Base-by-base conservation (phyloP, 108 stramenopile species). In the Nitzschia inconspicua region DNA sequence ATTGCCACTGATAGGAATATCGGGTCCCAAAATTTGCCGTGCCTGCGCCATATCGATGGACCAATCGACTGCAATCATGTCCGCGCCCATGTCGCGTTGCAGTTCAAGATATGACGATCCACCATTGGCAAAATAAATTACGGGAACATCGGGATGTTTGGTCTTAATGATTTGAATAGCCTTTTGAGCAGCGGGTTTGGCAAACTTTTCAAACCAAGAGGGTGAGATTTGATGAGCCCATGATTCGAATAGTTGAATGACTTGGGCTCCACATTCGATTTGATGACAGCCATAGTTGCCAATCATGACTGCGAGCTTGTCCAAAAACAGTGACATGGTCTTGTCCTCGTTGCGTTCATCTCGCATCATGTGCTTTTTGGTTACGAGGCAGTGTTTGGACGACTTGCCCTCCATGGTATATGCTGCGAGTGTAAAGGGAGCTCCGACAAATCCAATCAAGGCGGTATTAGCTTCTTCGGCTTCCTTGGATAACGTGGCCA, bases 81-180 rank as follows among this genome's bases (percentile, higher is more conserved):
- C 93, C 40, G 70, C 75, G 11, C 86, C 83, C 91, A 94, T 96
- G 70, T 96, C 95, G 8, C 65, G 54, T 63, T 96, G 95, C 6
- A 84, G 59, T 65, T 97, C 96, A 48, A 98, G 76, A 60, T 93
- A 97, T 4, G 81, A 75, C 25, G 91, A 91, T 44, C 96, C 98
- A 16, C 96, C 95, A 60, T 98, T 94, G 51, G 96, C 98, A 65
- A 98, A 99, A 79, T 95, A 97, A 57, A 97, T 97, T 16, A 99
- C 91, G 22, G 97, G 97, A 3, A 94, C 92, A 40, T 84, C 78
- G 14, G 97, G 97, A 57, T 95, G 69, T 10, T 75, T 72, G 18
- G 83, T 77, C 68, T 96, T 95, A 64, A 97, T 84, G 48, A 93
- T 94, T 35, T 75, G 31, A 66, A 94, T 95, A 50, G 90, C 85